phyloP scores from a whole-genome alignment of 805 yeast genomes.

The Kuraishia hungarica region DNA sequence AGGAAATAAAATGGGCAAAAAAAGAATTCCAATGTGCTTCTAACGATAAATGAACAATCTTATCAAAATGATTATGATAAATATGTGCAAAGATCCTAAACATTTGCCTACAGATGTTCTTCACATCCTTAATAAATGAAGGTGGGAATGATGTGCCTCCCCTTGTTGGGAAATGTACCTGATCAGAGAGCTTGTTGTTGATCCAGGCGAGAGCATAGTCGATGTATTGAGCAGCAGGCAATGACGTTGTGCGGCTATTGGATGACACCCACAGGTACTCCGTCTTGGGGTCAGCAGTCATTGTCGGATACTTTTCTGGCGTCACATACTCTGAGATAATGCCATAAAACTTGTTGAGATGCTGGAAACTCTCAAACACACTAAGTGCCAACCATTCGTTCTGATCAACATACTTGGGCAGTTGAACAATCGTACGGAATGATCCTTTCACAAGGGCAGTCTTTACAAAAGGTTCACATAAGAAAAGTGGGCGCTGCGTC shows the following conservation, averaged over 20 bases:
- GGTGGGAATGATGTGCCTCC: conserved; percentile 87
- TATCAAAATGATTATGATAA: conserved; percentile 91
- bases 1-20: conserved; percentile 88
- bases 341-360: conserved; percentile 81
- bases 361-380: conserved; percentile 81
- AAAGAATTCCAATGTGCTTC: conserved; percentile 99
- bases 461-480: conserved; percentile 88
- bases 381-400: conserved; percentile 96
- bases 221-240: conserved; percentile 90
- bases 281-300: conserved; percentile 92
- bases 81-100: conserved; percentile 93
- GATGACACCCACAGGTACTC: conserved; percentile 84
- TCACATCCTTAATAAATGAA: conserved; percentile 71
- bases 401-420: conserved; percentile 89
- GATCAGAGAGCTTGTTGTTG: conserved; percentile 79
- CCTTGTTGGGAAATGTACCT: conserved; percentile 84
- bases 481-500: conserved; percentile 49
- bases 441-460: conserved; percentile 95
- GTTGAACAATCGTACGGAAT: conserved; percentile 88
- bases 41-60: conserved; percentile 78
- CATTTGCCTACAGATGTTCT: conserved; percentile 85
- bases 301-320: conserved; percentile 81
- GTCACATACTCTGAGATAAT: conserved; percentile 88
- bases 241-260: conserved; percentile 63
- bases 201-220: conserved; percentile 91